Percentiles rank a stretch among this genome's conserved stretches.
These are phyloP conservation scores for Ceraceosorus bombacis DNA, from an alignment of 1,284 basidiomycete genomes.

Conservation along the genomic window DNA sequence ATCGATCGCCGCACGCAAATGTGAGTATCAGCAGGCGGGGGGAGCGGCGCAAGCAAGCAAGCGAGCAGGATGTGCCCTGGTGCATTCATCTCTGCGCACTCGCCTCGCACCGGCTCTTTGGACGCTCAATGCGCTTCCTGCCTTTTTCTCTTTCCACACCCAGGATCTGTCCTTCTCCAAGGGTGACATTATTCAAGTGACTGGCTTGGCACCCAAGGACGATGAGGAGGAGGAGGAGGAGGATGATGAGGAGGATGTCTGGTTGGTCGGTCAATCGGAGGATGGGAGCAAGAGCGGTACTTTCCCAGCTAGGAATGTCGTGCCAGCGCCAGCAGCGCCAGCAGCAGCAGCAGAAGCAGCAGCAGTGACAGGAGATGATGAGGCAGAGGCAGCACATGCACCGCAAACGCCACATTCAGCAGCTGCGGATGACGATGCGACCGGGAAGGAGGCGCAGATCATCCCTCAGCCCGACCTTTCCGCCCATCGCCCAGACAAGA, in stretches of 20 bases:
- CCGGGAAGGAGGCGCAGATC: too few species aligned
- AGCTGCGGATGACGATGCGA: background rate
- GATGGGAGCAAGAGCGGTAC: conserved; percentile 40
- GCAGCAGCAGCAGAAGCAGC: background rate
- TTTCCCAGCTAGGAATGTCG: conserved; percentile 43
- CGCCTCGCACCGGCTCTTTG: too few species aligned
- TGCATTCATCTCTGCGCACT: too few species aligned
- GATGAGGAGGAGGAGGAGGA: conserved; percentile 30
- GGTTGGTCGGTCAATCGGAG: conserved; percentile 46
- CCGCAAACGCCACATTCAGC: background rate
- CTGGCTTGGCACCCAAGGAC: conserved; percentile 27
- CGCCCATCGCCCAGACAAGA: too few species aligned
- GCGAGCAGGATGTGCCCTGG: too few species aligned
- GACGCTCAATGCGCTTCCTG: too few species aligned
- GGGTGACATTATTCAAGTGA: conserved; percentile 44
- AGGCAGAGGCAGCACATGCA: background rate
- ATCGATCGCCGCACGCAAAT: too few species aligned
- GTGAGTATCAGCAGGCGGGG: too few species aligned
- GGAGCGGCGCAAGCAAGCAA: too few species aligned
- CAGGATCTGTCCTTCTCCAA: conserved; percentile 37
- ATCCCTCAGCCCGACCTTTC: too few species aligned
- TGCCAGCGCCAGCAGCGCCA: conserved; percentile 1
- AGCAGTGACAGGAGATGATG: too few species aligned
- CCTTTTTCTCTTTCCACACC: too few species aligned
- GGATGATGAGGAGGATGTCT: conserved; percentile 48